Base-by-base conservation (phyloP, 1,284 basidiomycete genomes). In the Mycena sp. region DNA sequence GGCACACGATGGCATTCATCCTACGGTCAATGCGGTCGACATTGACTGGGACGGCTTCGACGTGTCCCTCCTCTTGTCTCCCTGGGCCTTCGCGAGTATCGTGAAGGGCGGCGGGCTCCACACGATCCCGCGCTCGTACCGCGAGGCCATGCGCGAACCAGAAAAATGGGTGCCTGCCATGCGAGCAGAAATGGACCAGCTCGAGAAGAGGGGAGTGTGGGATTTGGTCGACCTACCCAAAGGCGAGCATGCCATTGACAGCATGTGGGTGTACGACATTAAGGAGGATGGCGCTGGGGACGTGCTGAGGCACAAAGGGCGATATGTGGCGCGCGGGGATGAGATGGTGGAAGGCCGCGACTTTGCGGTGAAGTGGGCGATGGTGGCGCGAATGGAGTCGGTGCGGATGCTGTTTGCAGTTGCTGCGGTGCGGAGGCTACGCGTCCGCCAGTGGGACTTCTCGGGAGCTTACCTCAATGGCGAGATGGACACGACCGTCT, bases 301-400 rank as follows among this genome's bases (percentile, higher is more conserved):
- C 5, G 25, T 50, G 4, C 9, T 30, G 16, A 25, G 23, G 30
- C 28, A 46, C 6, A 57, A 57, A 23, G 55, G 23, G 19, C 9
- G 55, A 14, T 57, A 55, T 44, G 32, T 35, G 9, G 32, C 32
- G 32, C 32, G 32, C 14, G 32, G 32, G 14, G 32, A 35, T 14
- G 32, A 61, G 19, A 44, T 61, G 51, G 51, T 55, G 25, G 38
- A 25, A 6, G 38, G 58, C 4, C 50, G 51, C n/a, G 51, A 56
- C 26, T 56, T 55, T 25, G 52, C 23, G 2, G 9, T 16, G 10
- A 63, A 58, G 43, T 63, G 61, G 61, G 61, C 56, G 29, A 63
- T 63, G 61, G 61, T 63, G 4, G 61, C 55, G 30, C 23, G 55
- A 21, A 58, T 63, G 61, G 61, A 63, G 48, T 63, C 56, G 21